Base-by-base conservation (phyloP, 2,329 filamentous ascomycete genomes). In the Ophiostoma triangulosporum region DNA sequence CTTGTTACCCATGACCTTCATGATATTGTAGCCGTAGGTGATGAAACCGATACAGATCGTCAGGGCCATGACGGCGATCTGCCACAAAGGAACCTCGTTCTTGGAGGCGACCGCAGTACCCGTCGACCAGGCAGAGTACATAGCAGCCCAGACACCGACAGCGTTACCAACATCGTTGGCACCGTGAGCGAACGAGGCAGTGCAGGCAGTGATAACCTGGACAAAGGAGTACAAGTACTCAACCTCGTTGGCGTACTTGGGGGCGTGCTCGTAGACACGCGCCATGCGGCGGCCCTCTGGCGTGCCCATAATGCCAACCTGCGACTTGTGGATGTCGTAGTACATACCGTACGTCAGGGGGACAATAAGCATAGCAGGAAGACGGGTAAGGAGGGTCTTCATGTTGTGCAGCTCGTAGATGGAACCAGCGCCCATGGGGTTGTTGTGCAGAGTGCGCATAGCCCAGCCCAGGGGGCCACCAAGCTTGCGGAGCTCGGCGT, bases 1-100 rank as follows among this genome's bases (percentile, higher is more conserved):
- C 68, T 85, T 85, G 74, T 88, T 89, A 52, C 85, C 85, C 84
- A 88, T 88, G 67, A 86, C 81, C 71, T 86, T 87, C 84, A 88
- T 88, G 69, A 88, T 88, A 72, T 88, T 88, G 72, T 88, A 88
- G 9, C 84, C 85, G 62, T 88, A 88, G 14, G 84, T 88, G 63
- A 82, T 73, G 54, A 88, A 73, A 60, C 84, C 85, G 40, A 81
- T 58, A 48, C 75, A 86, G 63, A 88, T 81, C 36, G 73, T 78
- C 1, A 72, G 65, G 26, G 80, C 74, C 12, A 86, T 70, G 17
- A 89, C 82, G 50, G 81, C 86, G 53, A 90, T 75, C 67, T 88
- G 84, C 86, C 86, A 91, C 46, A 85, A 63, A 3, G 83, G 82
- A 0, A 90, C 85, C 0, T 75, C 66, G 3, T 80, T 77, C 69